Conservation (phyloP, 176 grass and related monocot genomes). For the Oryza rufipogon region DNA sequence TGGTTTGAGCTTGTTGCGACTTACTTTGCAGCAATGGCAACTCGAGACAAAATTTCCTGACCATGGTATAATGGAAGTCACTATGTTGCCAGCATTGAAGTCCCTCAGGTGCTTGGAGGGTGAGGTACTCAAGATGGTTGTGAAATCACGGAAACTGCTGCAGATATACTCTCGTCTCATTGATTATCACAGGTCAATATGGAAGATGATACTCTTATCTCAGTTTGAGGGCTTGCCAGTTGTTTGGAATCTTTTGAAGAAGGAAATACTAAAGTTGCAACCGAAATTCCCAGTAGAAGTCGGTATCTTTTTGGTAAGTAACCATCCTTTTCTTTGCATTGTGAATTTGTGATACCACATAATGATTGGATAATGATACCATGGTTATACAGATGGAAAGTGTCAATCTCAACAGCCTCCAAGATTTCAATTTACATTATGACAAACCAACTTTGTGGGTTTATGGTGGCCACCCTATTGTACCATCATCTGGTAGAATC, state of each 20-base stretch:
- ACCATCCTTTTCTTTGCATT: constrained; percentile 30
- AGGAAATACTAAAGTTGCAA: constrained; percentile 70
- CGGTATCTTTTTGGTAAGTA: constrained; percentile 63
- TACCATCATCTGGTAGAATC: constrained; percentile 64
- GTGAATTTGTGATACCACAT: neutral
- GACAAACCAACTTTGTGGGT: constrained; percentile 74
- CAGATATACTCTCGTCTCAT: constrained; percentile 64
- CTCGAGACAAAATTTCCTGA: constrained; percentile 50
- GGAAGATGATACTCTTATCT: constrained; percentile 67
- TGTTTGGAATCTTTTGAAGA: constrained; percentile 81
- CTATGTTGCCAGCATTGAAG: constrained; percentile 53
- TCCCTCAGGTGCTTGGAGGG: constrained; percentile 69
- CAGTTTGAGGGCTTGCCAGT: constrained; percentile 62
- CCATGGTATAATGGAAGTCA: constrained; percentile 44
- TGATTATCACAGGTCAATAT: constrained; percentile 83
- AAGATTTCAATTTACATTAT: constrained; percentile 58
- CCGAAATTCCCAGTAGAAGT: constrained; percentile 50
- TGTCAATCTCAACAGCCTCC: constrained; percentile 55
- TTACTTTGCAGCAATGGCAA: constrained; percentile 76
- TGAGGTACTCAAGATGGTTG: constrained; percentile 59
- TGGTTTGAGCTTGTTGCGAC: constrained; percentile 67
- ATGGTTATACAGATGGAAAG: constrained; percentile 58
- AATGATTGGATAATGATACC: constrained; percentile 38
- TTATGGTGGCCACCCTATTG: constrained; percentile 77
- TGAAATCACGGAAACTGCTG: constrained; percentile 45